Conservation (phyloP, 305 asterid species). For the Stenogyne calaminthoides region DNA sequence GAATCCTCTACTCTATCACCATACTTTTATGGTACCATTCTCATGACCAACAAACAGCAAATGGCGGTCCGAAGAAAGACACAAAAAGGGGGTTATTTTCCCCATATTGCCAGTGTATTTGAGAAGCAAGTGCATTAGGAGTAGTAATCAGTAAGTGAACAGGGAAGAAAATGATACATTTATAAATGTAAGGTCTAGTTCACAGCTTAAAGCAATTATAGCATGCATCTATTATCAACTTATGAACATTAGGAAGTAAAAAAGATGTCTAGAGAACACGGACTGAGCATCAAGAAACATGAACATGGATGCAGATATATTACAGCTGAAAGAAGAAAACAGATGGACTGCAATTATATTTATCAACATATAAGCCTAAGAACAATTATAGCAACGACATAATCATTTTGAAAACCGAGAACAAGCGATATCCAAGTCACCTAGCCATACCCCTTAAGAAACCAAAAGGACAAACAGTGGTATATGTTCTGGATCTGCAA, state of each 20-base stretch:
- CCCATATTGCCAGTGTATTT: slow-evolving; percentile 40
- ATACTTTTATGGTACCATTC: slow-evolving; percentile 66
- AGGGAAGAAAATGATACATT: not conserved
- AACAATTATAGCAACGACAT: not conserved
- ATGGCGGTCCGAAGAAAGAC: slow-evolving; percentile 58
- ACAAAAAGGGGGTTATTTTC: slow-evolving; percentile 48
- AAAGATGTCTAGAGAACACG: too few relatives aligned
- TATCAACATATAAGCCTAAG: slow-evolving; percentile 6
- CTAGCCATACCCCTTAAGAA: not conserved
- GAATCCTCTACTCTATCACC: slow-evolving; percentile 50
- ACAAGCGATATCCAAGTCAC: slow-evolving; percentile 1
- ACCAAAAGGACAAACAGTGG: not conserved
- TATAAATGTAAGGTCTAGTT: not conserved
- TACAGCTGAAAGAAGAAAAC: not conserved
- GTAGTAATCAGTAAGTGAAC: not conserved
- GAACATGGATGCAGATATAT: not conserved
- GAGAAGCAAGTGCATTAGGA: slow-evolving; percentile 1
- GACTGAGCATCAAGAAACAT: not conserved
- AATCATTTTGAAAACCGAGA: slow-evolving; percentile 4
- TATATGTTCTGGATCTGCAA: slow-evolving; percentile 42
- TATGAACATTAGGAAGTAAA: too few relatives aligned
- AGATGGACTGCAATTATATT: not conserved
- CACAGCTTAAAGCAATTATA: not conserved
- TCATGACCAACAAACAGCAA: slow-evolving; percentile 70
- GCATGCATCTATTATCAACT: too few relatives aligned